These are phyloP conservation scores for Monosporascus sp. DNA, from an alignment of 2,329 filamentous ascomycete species.

Conservation along the genomic window DNA sequence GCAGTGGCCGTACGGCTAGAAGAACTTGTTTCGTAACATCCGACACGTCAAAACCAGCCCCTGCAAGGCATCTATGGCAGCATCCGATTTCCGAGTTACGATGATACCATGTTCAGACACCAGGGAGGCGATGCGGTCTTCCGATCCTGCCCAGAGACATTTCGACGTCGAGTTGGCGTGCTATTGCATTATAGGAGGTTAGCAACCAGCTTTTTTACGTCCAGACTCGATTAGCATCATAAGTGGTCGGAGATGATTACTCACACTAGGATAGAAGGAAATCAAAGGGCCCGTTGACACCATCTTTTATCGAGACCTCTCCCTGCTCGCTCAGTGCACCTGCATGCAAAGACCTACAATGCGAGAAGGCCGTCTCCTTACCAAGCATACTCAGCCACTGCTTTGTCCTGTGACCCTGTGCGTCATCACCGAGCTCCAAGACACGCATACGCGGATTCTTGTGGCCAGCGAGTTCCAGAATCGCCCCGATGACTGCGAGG, in stretches of 20 bases:
- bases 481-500: slow-evolving; percentile 1
- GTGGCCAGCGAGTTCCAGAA: slow-evolving; percentile 3
- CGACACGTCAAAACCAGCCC: neutral
- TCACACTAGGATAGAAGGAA: neutral
- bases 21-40: neutral
- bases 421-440: slow-evolving; percentile 2
- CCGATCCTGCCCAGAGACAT: neutral
- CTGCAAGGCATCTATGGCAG: neutral
- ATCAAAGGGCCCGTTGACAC: neutral
- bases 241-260: neutral
- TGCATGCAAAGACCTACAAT: neutral
- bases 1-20: neutral
- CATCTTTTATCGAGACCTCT: neutral
- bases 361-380: slow-evolving; percentile 4
- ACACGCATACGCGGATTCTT: slow-evolving; percentile 7
- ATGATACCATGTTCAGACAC: neutral
- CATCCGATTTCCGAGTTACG: neutral
- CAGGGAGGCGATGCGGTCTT: neutral
- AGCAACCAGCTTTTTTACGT: no score
- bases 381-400: slow-evolving; percentile 1
- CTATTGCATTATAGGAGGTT: neutral
- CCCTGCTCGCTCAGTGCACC: neutral
- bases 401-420: neutral
- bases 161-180: neutral
- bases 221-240: neutral